phyloP scores from a whole-genome alignment of 116 monocot species.

The Trichopus zeylanicus region DNA sequence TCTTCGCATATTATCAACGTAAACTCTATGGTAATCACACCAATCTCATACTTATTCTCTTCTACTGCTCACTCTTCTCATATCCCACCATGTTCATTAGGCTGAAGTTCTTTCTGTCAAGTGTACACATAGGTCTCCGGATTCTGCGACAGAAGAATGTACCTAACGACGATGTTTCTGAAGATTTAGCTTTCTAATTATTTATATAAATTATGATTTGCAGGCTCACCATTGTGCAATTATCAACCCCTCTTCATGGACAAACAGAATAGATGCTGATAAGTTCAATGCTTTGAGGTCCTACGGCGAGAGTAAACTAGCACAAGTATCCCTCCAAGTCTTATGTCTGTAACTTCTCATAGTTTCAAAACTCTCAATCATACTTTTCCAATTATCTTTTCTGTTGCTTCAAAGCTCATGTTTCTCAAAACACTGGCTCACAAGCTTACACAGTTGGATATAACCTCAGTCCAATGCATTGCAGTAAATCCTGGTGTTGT shows the following conservation, averaged over 20 bases:
- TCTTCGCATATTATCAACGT: constrained; percentile 11
- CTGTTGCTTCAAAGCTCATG: constrained; percentile 5
- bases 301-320: constrained; percentile 14
- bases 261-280: neutral
- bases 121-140: too few species aligned
- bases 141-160: too few species aligned
- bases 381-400: neutral
- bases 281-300: constrained; percentile 5
- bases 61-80: too few species aligned
- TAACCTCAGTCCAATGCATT: constrained; percentile 12
- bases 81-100: too few species aligned
- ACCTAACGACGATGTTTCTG: neutral
- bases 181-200: neutral
- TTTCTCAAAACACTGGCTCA: constrained; percentile 9
- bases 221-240: constrained; percentile 16
- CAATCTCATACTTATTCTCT: neutral
- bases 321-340: constrained; percentile 1
- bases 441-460: constrained; percentile 1
- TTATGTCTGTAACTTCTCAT: neutral
- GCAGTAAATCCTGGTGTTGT: constrained; percentile 10
- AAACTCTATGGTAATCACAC: constrained; percentile 5
- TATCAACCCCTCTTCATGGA: neutral
- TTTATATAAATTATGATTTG: neutral
- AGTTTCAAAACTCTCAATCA: neutral
- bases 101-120: too few species aligned